These are phyloP conservation scores for Neoconidiobolus thromboides DNA, from an alignment of 371 early-diverging fungal genomes.

Conservation along the genomic window DNA sequence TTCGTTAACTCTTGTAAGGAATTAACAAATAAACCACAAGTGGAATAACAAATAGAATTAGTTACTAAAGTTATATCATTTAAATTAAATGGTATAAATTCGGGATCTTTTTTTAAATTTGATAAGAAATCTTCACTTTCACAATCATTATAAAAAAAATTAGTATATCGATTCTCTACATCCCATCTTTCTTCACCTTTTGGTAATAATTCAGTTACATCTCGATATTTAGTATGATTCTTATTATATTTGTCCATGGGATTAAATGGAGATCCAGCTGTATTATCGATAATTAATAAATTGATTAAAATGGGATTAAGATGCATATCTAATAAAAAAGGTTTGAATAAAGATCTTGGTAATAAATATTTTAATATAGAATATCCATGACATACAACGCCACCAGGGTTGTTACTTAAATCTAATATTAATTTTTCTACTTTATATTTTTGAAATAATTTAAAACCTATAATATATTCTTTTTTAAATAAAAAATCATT, in stretches of 20 bases:
- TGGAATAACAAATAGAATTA: background rate
- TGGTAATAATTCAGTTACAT: background rate
- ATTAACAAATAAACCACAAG: slow-evolving; percentile 1
- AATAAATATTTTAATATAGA: slow-evolving; percentile 15
- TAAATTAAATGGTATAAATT: background rate
- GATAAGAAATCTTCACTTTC: background rate
- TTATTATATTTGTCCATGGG: background rate
- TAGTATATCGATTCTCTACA: background rate
- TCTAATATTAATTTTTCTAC: slow-evolving; percentile 13
- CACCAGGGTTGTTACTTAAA: slow-evolving; percentile 15
- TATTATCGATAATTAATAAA: background rate
- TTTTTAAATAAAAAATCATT: background rate
- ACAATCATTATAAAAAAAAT: background rate
- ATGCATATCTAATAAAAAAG: background rate
- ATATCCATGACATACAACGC: slow-evolving; percentile 16
- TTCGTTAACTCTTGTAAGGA: background rate
- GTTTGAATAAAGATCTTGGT: slow-evolving; percentile 1
- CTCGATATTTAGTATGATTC: background rate
- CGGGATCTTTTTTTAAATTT: background rate
- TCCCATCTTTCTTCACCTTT: background rate
- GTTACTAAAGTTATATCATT: background rate
- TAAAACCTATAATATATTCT: slow-evolving; percentile 11
- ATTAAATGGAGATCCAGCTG: background rate
- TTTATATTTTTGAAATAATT: slow-evolving; percentile 9
- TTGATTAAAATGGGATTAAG: background rate